Conservation (phyloP, 116 monocot species). For the Iris pallida region DNA sequence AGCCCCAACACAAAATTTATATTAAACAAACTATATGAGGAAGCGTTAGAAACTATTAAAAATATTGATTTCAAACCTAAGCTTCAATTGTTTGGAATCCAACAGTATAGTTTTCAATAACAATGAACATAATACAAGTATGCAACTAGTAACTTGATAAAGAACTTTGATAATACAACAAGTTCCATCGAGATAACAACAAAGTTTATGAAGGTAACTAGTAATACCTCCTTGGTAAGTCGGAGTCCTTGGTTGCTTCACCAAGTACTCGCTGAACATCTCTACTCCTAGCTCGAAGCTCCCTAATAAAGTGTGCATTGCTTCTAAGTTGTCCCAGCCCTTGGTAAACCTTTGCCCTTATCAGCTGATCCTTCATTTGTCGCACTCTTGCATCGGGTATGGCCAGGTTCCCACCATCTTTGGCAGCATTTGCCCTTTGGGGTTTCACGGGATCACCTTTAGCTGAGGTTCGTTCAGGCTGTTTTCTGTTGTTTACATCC, state of each 20-base stretch:
- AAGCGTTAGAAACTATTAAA: too few species aligned
- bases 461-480: constrained; percentile 8
- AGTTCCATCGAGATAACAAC: not conserved
- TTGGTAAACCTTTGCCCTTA: constrained; percentile 81
- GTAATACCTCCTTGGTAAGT: constrained; percentile 67
- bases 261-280: constrained; percentile 78
- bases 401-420: not conserved
- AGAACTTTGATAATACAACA: not conserved
- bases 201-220: not conserved
- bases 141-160: too few species aligned
- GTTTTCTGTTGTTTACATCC: constrained; percentile 19
- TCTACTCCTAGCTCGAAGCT: constrained; percentile 58
- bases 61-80: too few species aligned
- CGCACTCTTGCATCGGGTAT: constrained; percentile 64
- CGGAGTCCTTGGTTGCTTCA: constrained; percentile 87
- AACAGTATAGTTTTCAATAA: too few species aligned
- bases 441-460: constrained; percentile 16
- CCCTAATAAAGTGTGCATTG: constrained; percentile 69
- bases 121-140: too few species aligned
- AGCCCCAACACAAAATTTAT: too few species aligned
- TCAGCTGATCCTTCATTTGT: constrained; percentile 79
- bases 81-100: too few species aligned
- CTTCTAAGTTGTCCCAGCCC: constrained; percentile 50
- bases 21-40: too few species aligned
- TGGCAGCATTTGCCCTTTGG: constrained; percentile 1